These are phyloP conservation scores for Cyberlindnera euphorbiiphila DNA, from an alignment of 805 yeast genomes.

Conservation along the genomic window DNA sequence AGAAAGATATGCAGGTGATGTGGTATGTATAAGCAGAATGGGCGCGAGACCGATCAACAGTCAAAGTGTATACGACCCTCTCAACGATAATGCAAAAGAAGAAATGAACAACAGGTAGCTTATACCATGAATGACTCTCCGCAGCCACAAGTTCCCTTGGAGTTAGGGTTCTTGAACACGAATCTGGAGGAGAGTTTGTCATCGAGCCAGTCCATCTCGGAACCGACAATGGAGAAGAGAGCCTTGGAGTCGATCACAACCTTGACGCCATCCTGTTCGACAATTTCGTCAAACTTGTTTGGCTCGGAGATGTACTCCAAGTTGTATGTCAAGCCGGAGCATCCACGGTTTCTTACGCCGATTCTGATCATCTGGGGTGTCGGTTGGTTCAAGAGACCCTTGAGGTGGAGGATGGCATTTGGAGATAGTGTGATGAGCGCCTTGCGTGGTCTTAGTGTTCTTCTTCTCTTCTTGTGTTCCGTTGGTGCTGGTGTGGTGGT, in stretches of 20 bases:
- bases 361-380: constrained; percentile 85
- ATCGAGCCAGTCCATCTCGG: constrained; percentile 98
- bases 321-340: constrained; percentile 92
- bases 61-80: background rate
- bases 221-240: constrained; percentile 89
- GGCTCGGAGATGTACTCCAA: constrained; percentile 86
- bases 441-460: constrained; percentile 79
- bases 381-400: constrained; percentile 67
- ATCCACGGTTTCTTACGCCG: constrained; percentile 94
- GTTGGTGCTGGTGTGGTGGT: constrained; percentile 16
- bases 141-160: constrained; percentile 98
- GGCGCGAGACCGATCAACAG: constrained; percentile 1
- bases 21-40: background rate
- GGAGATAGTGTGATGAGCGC: constrained; percentile 82
- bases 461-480: constrained; percentile 38
- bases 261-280: constrained; percentile 89
- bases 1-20: too few relatives aligned
- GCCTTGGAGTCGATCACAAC: constrained; percentile 96
- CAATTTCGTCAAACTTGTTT: constrained; percentile 92
- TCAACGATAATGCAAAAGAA: background rate
- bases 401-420: constrained; percentile 70
- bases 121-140: constrained; percentile 97
- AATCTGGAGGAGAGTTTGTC: constrained; percentile 86
- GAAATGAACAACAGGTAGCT: too few relatives aligned
- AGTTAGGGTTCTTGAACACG: constrained; percentile 91